Conservation (phyloP, 805 yeast species). For the Helenozyma baotianmanensis region DNA sequence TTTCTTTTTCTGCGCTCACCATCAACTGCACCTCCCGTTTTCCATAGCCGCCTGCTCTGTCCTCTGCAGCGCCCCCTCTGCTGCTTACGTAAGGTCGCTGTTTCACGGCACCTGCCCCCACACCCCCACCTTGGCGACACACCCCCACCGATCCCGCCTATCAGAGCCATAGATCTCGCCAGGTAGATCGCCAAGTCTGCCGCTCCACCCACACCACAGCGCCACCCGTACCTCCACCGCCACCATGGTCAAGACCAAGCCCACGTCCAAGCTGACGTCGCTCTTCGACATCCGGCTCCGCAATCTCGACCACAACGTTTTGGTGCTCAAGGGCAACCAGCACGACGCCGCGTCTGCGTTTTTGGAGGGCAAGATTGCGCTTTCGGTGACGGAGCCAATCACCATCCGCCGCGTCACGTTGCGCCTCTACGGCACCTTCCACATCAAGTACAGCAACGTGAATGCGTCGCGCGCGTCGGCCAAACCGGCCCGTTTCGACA, state of each 20-base stretch:
- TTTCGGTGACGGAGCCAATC: slow-evolving; percentile 73
- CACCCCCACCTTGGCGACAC: no score
- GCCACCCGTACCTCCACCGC: no score
- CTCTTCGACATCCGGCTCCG: slow-evolving; percentile 52
- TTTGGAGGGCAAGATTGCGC: slow-evolving; percentile 71
- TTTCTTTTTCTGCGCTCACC: no score
- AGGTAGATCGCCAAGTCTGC: no score
- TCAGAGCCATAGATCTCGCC: no score
- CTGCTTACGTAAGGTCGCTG: no score
- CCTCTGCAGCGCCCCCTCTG: no score
- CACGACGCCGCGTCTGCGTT: slow-evolving; percentile 73
- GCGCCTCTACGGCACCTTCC: slow-evolving; percentile 61
- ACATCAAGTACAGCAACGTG: slow-evolving; percentile 57
- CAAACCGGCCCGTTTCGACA: slow-evolving; percentile 50
- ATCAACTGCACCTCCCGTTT: no score
- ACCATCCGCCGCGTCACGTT: slow-evolving; percentile 60
- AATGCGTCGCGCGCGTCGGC: slow-evolving; percentile 41
- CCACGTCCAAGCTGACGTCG: slow-evolving; percentile 24
- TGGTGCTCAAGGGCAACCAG: slow-evolving; percentile 74
- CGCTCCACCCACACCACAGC: no score
- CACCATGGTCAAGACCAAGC: slow-evolving; percentile 18
- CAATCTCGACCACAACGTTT: slow-evolving; percentile 70
- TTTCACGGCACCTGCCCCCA: no score
- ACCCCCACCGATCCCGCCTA: no score
- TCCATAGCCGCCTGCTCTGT: no score